These are phyloP conservation scores for Rhizopus arrhizus DNA, from an alignment of 371 early-diverging fungal genomes.

Conservation along the genomic window DNA sequence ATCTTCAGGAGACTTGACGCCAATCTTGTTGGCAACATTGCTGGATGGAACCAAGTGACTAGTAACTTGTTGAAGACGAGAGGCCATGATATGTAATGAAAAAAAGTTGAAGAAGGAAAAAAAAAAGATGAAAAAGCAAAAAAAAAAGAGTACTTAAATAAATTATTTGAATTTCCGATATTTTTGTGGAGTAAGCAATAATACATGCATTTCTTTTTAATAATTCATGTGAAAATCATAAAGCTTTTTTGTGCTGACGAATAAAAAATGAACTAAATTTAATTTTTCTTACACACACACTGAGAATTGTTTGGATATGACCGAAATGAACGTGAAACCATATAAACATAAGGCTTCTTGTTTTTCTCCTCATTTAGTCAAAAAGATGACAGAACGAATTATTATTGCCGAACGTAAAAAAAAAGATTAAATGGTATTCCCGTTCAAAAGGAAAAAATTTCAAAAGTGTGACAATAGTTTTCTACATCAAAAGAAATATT, in stretches of 20 bases:
- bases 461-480: too few species aligned
- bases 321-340: too few species aligned
- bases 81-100: slow-evolving; percentile 46
- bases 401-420: too few species aligned
- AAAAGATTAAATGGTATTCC: too few species aligned
- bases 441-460: too few species aligned
- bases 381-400: too few species aligned
- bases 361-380: too few species aligned
- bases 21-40: slow-evolving; percentile 63
- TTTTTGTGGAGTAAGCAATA: slow-evolving; percentile 27
- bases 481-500: too few species aligned
- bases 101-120: slow-evolving; percentile 2
- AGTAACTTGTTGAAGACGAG: slow-evolving; percentile 74
- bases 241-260: slow-evolving; percentile 23
- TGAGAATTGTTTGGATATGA: too few species aligned
- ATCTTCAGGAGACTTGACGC: slow-evolving; percentile 83
- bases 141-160: slow-evolving; percentile 4
- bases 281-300: too few species aligned
- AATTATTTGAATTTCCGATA: slow-evolving; percentile 5
- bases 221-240: slow-evolving; percentile 22
- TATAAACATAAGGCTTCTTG: too few species aligned
- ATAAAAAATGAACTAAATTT: slow-evolving; percentile 13
- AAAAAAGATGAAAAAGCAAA: slow-evolving; percentile 2
- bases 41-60: slow-evolving; percentile 67
- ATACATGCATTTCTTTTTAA: slow-evolving; percentile 3